Conservation (phyloP, 148 eudicot genomes). For the Vaccinium myrtillus region DNA sequence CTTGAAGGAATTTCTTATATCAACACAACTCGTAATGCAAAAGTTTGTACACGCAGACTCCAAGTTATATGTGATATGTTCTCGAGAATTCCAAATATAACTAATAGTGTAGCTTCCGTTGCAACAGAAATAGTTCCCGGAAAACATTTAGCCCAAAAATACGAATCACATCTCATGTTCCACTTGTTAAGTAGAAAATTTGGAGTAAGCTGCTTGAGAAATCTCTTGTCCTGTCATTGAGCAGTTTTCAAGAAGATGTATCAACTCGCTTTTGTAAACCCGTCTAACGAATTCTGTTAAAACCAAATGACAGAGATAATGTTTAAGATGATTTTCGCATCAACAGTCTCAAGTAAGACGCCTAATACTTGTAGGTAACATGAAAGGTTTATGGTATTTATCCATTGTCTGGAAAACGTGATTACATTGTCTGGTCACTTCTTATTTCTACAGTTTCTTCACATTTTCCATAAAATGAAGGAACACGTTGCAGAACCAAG, state of each 20-base stretch:
- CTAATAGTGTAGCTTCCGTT: not conserved
- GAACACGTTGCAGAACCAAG: not conserved
- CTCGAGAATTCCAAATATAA: not conserved
- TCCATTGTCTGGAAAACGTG: not conserved
- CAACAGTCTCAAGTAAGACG: not conserved
- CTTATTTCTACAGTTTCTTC: not conserved
- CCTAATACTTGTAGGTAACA: not conserved
- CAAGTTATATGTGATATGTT: not conserved
- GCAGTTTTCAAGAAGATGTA: not conserved
- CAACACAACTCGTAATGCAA: not conserved
- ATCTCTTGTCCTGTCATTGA: not conserved
- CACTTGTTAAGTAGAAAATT: not conserved
- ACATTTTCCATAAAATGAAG: not conserved
- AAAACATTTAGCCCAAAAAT: not conserved
- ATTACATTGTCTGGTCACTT: not conserved
- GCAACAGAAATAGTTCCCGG: conserved; percentile 6
- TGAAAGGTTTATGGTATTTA: not conserved
- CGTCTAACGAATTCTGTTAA: not conserved
- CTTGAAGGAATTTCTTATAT: not conserved
- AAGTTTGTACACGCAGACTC: not conserved
- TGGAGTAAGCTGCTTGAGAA: not conserved
- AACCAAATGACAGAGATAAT: not conserved
- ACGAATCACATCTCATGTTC: not conserved
- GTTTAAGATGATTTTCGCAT: not conserved
- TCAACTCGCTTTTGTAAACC: not conserved